Evolutionary conservation across 1,284 basidiomycete species (phyloP), one percentile per base, ranked within the genome.

Genomic region (Phellopilus nigrolimitatus): DNA sequence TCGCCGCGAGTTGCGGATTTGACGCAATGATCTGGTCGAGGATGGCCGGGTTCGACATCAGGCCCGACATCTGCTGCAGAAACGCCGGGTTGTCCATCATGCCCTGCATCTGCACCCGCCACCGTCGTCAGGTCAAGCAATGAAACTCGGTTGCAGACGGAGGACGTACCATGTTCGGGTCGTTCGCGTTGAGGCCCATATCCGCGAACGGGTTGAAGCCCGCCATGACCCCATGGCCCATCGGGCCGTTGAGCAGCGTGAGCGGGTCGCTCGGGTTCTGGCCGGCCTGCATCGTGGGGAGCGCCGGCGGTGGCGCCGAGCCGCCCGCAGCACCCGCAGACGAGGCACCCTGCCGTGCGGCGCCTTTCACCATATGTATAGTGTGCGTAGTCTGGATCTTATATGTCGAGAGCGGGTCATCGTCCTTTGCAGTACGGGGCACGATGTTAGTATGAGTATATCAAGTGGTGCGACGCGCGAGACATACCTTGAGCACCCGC

Each of bases 351-450:
- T 66, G 47, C 27, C 85, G 80, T 8, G 84, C 74, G 1, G 80
- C 83, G 38, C 91, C 89, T 67, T 95, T 95, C 60, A 95, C 92
- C 88, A 95, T 92, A 65, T 95, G 91, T 40, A 95, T 83, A 0
- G 92, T 94, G 65, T 95, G 88, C 7, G 79, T 75, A 1, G 83
- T 76, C 64, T 91, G 87, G 57, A 95, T 92, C 75, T 94, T 95
- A 78, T 95, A 95, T 12, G 75, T 74, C 1, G 88, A 81, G 4
- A 95, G 73, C 12, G 67, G 62, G 60, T 95, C 91, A 41, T 94
- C 91, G 62, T 95, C 91, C 81, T 95, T 55, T 25, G 24, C 69
- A 56, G 10, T 25, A 40, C 31, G n/a, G 17, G 22, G 37, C n/a
- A 34, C 46, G 36, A 47, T 36, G 36, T 49, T 36, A 28, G 10